A percentile compares a stretch with the other conserved stretches of the same genome.
phyloP scores from a whole-genome alignment of 164 flowering plant species.

The Kalanchoe fedtschenkoi region DNA sequence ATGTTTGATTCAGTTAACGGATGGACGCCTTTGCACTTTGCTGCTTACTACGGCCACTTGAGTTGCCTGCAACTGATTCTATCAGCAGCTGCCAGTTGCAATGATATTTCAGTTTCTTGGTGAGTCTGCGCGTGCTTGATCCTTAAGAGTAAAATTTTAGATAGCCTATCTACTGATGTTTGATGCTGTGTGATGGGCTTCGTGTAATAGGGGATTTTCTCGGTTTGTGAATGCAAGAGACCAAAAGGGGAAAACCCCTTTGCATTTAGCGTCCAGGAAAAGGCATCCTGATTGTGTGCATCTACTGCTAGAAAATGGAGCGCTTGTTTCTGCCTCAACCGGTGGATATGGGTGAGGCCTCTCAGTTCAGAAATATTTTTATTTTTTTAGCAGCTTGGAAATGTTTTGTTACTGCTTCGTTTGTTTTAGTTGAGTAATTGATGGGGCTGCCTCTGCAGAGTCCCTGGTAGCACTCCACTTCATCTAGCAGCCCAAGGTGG shows the following conservation, averaged over 20 bases:
- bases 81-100: slow-evolving; percentile 48
- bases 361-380: not conserved
- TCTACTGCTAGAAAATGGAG: slow-evolving; percentile 68
- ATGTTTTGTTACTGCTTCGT: not conserved
- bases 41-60: slow-evolving; percentile 79
- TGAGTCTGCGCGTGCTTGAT: slow-evolving; percentile 23
- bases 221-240: slow-evolving; percentile 94
- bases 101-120: slow-evolving; percentile 80
- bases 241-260: slow-evolving; percentile 77
- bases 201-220: slow-evolving; percentile 71
- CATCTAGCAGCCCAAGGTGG: slow-evolving; percentile 98
- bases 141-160: not conserved
- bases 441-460: slow-evolving; percentile 33
- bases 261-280: slow-evolving; percentile 88
- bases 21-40: slow-evolving; percentile 90
- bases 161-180: not conserved
- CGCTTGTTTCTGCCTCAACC: slow-evolving; percentile 83
- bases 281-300: slow-evolving; percentile 76
- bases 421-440: not conserved
- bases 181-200: not conserved
- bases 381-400: not conserved
- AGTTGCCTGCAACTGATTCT: slow-evolving; percentile 80
- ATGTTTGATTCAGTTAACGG: slow-evolving; percentile 73
- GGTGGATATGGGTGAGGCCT: slow-evolving; percentile 67
- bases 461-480: slow-evolving; percentile 81